Base-by-base conservation (phyloP, 2,329 filamentous ascomycete species). In the Plenodomus lindquistii region DNA sequence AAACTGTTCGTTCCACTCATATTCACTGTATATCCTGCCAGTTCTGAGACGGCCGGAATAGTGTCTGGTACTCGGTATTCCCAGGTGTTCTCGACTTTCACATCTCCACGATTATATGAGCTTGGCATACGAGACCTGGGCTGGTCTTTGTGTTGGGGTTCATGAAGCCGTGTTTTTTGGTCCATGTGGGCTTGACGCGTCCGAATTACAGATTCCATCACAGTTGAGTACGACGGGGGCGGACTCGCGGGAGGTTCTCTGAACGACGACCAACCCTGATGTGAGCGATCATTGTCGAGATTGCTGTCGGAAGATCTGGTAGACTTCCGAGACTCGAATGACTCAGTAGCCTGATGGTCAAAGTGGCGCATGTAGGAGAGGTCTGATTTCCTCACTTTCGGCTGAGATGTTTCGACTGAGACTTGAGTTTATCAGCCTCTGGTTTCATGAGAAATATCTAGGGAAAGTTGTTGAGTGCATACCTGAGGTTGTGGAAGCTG, bases 1-100 rank as follows among this genome's bases (percentile, higher is more conserved):
- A 46, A 37, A 2, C 48, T 20, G 29, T 62, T 62, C n/a, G 59
- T 62, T 3, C 38, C 59, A 40, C 57, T 60, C 42, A 60, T 41
- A 4, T 18, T 29, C 16, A 57, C 29, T 4, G 44, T 45, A 16
- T 60, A 40, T 9, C 59, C 49, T 4, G 48, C 45, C 11, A 62
- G 34, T 37, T 62, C 59, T 3, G 50, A 45, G 2, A 52, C 21
- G 1, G 6, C 13, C 21, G 19, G 10, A 5, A 43, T 11, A 1
- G 8, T 18, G 9, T 42, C 31, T 11, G 20, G 6, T 4, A 24
- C 19, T 24, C 24, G 24, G 31, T 44, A 44, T 11, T 20, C 27
- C 37, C 42, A n/a, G 5, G 24, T 34, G 15, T 40, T 20, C 3
- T 22, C 27, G 24, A 16, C 19, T 22, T n/a, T 37, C 4, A 21